Percentiles rank a stretch among this genome's conserved stretches.
Conservation (phyloP, 2,329 filamentous ascomycete species). For the Ascochyta viciae-villosae region DNA sequence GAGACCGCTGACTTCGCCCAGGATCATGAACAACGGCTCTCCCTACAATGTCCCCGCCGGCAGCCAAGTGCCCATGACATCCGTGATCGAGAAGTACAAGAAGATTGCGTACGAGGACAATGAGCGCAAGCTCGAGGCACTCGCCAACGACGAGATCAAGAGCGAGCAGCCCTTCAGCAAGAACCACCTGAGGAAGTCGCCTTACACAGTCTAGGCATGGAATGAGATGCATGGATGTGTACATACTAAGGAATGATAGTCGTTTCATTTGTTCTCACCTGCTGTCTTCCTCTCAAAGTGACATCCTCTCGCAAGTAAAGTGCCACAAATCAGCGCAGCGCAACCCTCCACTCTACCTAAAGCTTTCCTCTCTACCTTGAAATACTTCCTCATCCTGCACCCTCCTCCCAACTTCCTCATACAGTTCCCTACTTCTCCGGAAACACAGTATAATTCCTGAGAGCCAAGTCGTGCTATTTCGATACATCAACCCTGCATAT, state of each 20-base stretch:
- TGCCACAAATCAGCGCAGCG: too few species aligned
- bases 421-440: too few species aligned
- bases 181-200: constrained; percentile 29
- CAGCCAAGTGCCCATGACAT: constrained; percentile 64
- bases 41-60: constrained; percentile 71
- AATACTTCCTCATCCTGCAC: neutral
- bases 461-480: too few species aligned
- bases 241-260: constrained; percentile 35
- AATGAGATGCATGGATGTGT: constrained; percentile 18
- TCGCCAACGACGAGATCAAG: constrained; percentile 42
- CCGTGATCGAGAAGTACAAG: constrained; percentile 69
- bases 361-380: too few species aligned
- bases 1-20: constrained; percentile 44
- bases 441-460: too few species aligned
- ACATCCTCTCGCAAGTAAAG: too few species aligned
- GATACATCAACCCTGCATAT: too few species aligned
- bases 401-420: neutral
- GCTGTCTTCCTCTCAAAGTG: neutral
- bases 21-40: constrained; percentile 67
- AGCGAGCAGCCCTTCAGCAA: constrained; percentile 43
- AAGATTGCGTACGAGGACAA: constrained; percentile 64
- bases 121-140: constrained; percentile 59
- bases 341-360: too few species aligned
- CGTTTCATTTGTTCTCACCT: constrained; percentile 21
- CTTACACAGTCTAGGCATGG: constrained; percentile 21